Conservation (phyloP, 768 basidiomycete genomes). For the Pleurotus platypus region DNA sequence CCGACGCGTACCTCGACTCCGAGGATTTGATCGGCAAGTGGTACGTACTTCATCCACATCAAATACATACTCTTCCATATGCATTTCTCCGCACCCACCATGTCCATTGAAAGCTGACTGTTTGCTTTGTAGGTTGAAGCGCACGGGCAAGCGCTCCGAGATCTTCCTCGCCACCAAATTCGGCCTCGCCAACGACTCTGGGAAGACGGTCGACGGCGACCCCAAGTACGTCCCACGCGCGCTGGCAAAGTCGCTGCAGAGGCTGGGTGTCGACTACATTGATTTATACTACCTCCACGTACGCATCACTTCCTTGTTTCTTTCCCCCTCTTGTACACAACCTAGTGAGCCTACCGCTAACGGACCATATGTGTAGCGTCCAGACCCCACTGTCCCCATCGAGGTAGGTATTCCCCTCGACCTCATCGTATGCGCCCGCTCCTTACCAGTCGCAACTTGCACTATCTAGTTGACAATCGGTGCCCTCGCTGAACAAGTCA, state of each 20-base stretch:
- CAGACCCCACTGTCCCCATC: constrained; percentile 24
- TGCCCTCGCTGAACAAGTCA: constrained; percentile 32
- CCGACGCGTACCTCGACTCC: constrained; percentile 34
- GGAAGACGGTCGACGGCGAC: constrained; percentile 19
- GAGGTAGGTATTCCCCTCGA: constrained; percentile 13
- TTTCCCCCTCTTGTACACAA: neutral
- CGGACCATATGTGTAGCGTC: neutral
- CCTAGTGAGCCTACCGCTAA: neutral
- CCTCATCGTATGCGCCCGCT: no score
- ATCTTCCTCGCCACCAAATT: constrained; percentile 60
- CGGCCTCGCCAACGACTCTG: constrained; percentile 26
- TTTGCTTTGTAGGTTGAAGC: constrained; percentile 35
- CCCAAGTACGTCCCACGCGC: constrained; percentile 35
- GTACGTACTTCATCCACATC: constrained; percentile 15
- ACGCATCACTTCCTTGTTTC: neutral
- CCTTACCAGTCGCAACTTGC: neutral
- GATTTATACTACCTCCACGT: constrained; percentile 39
- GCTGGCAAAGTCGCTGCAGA: constrained; percentile 33
- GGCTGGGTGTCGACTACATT: constrained; percentile 34
- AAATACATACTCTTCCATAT: no score
- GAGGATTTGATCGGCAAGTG: constrained; percentile 15
- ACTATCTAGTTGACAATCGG: constrained; percentile 24
- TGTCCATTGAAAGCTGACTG: neutral
- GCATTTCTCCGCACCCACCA: no score
- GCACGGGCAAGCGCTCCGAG: constrained; percentile 38